Evolutionary conservation across 2,329 filamentous ascomycete genomes (phyloP), one percentile per base, ranked within the genome.

Genomic region (Corinectria fuckeliana): DNA sequence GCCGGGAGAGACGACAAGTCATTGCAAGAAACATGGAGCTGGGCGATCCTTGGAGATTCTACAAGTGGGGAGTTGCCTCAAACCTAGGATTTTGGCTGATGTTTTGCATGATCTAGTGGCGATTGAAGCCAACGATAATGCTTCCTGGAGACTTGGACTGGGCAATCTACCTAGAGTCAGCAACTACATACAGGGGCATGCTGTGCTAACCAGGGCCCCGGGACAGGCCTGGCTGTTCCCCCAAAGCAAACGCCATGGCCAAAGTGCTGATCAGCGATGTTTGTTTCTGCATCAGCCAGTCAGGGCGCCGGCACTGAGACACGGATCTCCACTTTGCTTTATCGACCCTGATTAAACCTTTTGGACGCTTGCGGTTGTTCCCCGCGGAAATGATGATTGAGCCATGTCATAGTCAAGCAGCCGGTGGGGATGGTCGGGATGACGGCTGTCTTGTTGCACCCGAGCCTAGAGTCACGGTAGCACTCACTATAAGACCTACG

Each of bases 221-320:
- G 56, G 50, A 54, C 50, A 28, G 26, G 36, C 23, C 42, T 32
- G 47, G 39, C 34, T 51, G n/a, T 48, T 48, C n/a, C 56, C 50
- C 45, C 47, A 47, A 42, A 53, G 32, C 25, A 51, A 51, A 60
- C 51, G 57, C 51, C 51, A 60, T 51, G 56, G 52, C 57, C 51
- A 51, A 56, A 48, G 48, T 26, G 44, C 38, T 54, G 44, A 58
- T 54, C 50, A 54, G 30, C 50, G 48, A 41, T 8, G 42, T 23
- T 54, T 44, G 44, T 53, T 58, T 44, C 56, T 58, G 36, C 44
- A 20, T 36, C 49, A 50, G 56, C 56, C 50, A 54, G 36, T 48
- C 36, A 58, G 44, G 28, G 25, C 21, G 21, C 44, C 20, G 45
- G 28, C 26, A 42, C 26, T 44, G 32, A 36, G 44, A 54, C 50